A percentile compares a stretch with the other conserved stretches of the same genome.
phyloP scores from a whole-genome alignment of 2,329 filamentous ascomycete species.

The Ceratocystiopsis brevicomis region DNA sequence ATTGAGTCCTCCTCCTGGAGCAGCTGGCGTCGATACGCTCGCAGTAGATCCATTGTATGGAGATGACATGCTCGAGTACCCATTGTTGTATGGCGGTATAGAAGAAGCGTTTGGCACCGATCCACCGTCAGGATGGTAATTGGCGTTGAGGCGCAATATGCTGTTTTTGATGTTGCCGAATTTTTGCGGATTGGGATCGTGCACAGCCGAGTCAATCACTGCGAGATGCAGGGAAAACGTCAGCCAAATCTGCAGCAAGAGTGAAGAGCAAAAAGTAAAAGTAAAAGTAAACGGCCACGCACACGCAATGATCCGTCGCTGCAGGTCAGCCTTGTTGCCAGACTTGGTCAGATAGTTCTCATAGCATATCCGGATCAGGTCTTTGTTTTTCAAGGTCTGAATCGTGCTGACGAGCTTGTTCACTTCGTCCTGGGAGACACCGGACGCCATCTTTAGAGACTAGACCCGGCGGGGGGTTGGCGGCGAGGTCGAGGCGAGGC shows the following conservation, averaged over 20 bases:
- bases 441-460: no score
- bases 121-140: no score
- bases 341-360: slow-evolving; percentile 56
- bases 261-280: not conserved
- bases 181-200: slow-evolving; percentile 5
- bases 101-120: not conserved
- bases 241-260: no score
- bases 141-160: slow-evolving; percentile 1
- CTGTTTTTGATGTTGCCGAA: slow-evolving; percentile 3
- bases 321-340: slow-evolving; percentile 70
- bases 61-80: not conserved
- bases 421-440: slow-evolving; percentile 20
- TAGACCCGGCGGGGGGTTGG: no score
- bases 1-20: not conserved
- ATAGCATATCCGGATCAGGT: slow-evolving; percentile 60
- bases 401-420: slow-evolving; percentile 25
- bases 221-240: not conserved
- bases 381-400: slow-evolving; percentile 32
- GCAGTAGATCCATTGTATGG: slow-evolving; percentile 1
- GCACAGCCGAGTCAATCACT: slow-evolving; percentile 7
- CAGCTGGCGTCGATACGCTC: not conserved
- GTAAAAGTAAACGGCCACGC: slow-evolving; percentile 22
- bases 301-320: slow-evolving; percentile 63
- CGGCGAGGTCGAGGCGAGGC: no score
- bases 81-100: not conserved